Base-by-base conservation (phyloP, 2,329 filamentous ascomycete genomes). In the Ceratocystis cacaofunesta region DNA sequence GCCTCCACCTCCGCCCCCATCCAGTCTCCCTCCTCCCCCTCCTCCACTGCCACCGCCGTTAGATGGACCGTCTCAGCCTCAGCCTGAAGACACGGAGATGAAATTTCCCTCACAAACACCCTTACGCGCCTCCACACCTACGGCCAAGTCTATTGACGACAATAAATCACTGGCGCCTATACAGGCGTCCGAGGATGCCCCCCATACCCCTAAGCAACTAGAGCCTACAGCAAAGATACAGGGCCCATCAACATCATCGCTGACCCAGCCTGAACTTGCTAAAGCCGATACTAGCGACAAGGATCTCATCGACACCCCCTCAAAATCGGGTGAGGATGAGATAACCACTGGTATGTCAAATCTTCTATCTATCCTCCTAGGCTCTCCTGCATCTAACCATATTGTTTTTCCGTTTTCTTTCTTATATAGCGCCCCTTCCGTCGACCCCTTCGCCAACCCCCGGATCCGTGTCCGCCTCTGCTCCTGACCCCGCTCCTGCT, bases 81-180 rank as follows among this genome's bases (percentile, higher is more conserved):
- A 19, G 52, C 52, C 28, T 15, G n/a, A 32, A 17, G 52, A 57
- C 12, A 3, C 30, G 15, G 52, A 57, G 5, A 32, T 57, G 25
- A 32, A 57, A 12, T 30, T 30, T 32, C 52, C 28, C 52, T 57
- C 52, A 57, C 52, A 57, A 57, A 6, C 52, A 28, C 15, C 17
- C 28, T 57, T 57, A 28, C 52, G 52, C 52, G 52, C 52, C 52
- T 57, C 52, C 19, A 57, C 52, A n/a, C 52, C 52, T 30, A n/a
- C 28, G 52, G 12, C 25, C 28, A 57, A 25, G 3, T 32, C 28
- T 22, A 30, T 15, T 3, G 6, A 28, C n/a, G 17, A 30, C 28
- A 32, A 15, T 12, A 15, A 5, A 57, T 3, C 30, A 17, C 52
- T 30, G 22, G 52, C 22, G 15, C 19, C 15, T 15, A 30, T 17